phyloP scores from a whole-genome alignment of 257 asterid species.

The Galeopsis tetrahit region DNA sequence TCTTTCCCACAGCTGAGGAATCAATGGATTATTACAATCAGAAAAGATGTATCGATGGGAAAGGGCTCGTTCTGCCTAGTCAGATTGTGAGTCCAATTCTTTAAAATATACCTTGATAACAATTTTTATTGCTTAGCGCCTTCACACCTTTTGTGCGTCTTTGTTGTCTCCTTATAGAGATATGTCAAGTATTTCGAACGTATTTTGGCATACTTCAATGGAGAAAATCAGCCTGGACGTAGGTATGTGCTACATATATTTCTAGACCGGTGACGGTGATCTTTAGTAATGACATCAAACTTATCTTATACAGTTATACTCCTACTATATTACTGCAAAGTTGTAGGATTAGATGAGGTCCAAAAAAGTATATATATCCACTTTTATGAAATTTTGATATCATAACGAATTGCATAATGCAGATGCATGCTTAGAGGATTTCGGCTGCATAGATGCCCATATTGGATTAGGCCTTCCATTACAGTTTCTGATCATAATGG shows the following conservation, averaged over 20 bases:
- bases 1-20: conserved; percentile 98
- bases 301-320: background rate
- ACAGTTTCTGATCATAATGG: conserved; percentile 92
- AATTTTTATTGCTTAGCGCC: conserved; percentile 21
- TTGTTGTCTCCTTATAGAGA: conserved; percentile 56
- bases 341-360: conserved; percentile 25
- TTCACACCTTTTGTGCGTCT: conserved; percentile 22
- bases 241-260: conserved; percentile 55
- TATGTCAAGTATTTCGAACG: conserved; percentile 99
- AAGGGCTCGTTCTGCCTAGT: conserved; percentile 96
- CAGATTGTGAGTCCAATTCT: conserved; percentile 75
- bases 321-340: conserved; percentile 11
- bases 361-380: conserved; percentile 19
- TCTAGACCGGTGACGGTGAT: conserved; percentile 21
- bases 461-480: conserved; percentile 92
- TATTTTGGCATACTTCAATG: conserved; percentile 77
- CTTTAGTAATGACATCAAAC: background rate
- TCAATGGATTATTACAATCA: conserved; percentile 94
- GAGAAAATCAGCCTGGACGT: conserved; percentile 98
- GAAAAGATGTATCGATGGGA: conserved; percentile 93
- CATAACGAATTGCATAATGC: conserved; percentile 37
- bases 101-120: conserved; percentile 3
- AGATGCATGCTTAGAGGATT: conserved; percentile 98
- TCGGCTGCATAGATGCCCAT: conserved; percentile 94
- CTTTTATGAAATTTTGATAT: conserved; percentile 18